Conservation (phyloP, 2,329 filamentous ascomycete genomes). For the Calonectria naviculata region DNA sequence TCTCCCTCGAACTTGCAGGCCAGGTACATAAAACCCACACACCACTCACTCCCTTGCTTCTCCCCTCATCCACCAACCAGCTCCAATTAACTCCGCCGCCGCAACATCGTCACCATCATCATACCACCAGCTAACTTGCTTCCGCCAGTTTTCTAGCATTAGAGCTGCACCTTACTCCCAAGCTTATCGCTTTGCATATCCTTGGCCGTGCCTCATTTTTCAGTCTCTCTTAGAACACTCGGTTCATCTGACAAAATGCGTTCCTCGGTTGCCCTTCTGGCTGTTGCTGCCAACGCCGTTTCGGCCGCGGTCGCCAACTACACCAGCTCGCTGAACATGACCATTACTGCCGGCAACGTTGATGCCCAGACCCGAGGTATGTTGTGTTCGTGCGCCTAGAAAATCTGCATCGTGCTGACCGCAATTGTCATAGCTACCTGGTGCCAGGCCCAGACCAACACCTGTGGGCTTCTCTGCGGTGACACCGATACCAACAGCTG, state of each 20-base stretch:
- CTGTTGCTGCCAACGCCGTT: constrained; percentile 57
- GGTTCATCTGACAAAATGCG: constrained; percentile 51
- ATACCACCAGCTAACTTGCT: constrained; percentile 29
- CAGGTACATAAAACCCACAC: constrained; percentile 30
- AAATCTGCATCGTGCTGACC: constrained; percentile 22
- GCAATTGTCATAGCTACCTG: constrained; percentile 54
- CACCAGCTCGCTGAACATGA: constrained; percentile 54
- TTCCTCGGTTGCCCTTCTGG: constrained; percentile 51
- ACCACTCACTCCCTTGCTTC: not conserved
- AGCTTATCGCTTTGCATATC: not conserved
- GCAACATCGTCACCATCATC: constrained; percentile 33
- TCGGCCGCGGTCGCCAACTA: constrained; percentile 58
- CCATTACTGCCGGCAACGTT: constrained; percentile 53
- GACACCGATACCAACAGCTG: constrained; percentile 56
- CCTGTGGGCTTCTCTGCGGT: constrained; percentile 61
- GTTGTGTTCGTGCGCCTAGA: constrained; percentile 25
- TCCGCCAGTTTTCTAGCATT: constrained; percentile 18
- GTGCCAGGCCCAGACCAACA: constrained; percentile 64
- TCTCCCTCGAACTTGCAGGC: constrained; percentile 5
- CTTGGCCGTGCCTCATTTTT: not conserved
- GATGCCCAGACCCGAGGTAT: constrained; percentile 51
- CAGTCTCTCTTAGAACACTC: not conserved
- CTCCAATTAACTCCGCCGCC: constrained; percentile 14
- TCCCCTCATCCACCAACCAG: constrained; percentile 16
- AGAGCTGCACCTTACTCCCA: not conserved